Percentiles rank a stretch among this genome's conserved stretches.
Evolutionary conservation across 306 rosid species (phyloP).

Genomic region (Canavalia ensiformis): DNA sequence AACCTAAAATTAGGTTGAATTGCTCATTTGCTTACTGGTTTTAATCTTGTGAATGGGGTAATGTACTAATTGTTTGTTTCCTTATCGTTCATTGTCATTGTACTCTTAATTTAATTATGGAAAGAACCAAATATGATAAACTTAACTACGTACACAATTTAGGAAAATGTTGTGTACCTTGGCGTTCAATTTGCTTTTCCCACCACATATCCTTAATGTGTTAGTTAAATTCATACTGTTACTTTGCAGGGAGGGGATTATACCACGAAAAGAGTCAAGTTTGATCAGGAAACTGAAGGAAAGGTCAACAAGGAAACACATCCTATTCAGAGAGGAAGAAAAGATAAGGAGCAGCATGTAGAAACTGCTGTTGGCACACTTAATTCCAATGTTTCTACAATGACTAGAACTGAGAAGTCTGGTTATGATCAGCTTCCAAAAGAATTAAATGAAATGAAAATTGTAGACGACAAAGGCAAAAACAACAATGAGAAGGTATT

Average conservation of each 20-base stretch:
- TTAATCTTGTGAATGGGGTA: background rate
- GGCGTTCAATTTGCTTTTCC: background rate
- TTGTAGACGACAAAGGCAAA: conserved; percentile 69
- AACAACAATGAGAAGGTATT: conserved; percentile 74
- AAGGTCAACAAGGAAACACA: conserved; percentile 51
- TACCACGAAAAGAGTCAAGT: conserved; percentile 64
- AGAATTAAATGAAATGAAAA: conserved; percentile 76
- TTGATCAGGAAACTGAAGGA: conserved; percentile 65
- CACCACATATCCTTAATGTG: background rate
- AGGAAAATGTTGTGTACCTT: conserved; percentile 1
- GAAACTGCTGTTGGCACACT: conserved; percentile 56
- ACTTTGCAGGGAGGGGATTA: conserved; percentile 70
- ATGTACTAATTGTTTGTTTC: conserved; percentile 5
- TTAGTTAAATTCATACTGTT: background rate
- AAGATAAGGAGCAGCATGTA: conserved; percentile 52
- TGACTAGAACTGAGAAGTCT: conserved; percentile 61
- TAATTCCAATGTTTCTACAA: conserved; percentile 53
- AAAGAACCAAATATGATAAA: background rate
- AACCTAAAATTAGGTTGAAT: background rate
- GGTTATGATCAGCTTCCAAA: conserved; percentile 78
- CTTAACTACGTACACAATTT: background rate
- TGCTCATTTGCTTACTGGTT: conserved; percentile 20
- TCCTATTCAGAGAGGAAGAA: conserved; percentile 45
- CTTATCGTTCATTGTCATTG: background rate
- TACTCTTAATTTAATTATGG: conserved; percentile 25